Evolutionary conservation across 805 yeast species (phyloP).

Genomic region (Danielia reshetovae): DNA sequence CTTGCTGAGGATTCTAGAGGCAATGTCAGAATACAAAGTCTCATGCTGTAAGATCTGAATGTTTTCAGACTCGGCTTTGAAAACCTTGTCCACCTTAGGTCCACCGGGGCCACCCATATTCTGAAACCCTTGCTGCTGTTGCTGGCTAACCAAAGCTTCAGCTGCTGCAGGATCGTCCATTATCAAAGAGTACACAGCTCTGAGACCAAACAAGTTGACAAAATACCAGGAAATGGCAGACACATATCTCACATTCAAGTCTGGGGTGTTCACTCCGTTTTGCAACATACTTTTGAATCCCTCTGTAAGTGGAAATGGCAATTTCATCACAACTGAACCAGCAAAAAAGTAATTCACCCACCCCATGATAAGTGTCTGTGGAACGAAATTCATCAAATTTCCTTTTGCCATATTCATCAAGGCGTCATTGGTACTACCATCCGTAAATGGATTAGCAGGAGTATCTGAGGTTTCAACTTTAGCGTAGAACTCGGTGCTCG

Average conservation of each 20-base stretch:
- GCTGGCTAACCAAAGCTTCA: conserved; percentile 40
- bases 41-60: conserved; percentile 57
- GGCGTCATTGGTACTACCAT: conserved; percentile 67
- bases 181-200: conserved; percentile 70
- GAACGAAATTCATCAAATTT: conserved; percentile 77
- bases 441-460: conserved; percentile 61
- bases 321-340: conserved; percentile 72
- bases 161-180: conserved; percentile 51
- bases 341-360: conserved; percentile 94
- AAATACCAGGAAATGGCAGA: conserved; percentile 95
- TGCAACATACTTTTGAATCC: conserved; percentile 92
- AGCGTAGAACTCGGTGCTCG: conserved; percentile 53
- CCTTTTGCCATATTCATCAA: conserved; percentile 75
- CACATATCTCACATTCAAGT: conserved; percentile 88
- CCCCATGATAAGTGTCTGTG: conserved; percentile 92
- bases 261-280: conserved; percentile 77
- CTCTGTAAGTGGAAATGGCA: conserved; percentile 88
- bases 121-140: conserved; percentile 38
- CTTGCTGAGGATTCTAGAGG: conserved; percentile 9
- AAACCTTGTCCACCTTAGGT: conserved; percentile 59
- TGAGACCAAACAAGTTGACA: conserved; percentile 78
- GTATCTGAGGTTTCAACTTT: conserved; percentile 37
- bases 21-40: conserved; percentile 54
- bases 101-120: conserved; percentile 51
- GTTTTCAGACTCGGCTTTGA: conserved; percentile 70